Evolutionary conservation across 2,329 filamentous ascomycete genomes (phyloP), one percentile per base, ranked within the genome.

Genomic region (Neurospora sp.): DNA sequence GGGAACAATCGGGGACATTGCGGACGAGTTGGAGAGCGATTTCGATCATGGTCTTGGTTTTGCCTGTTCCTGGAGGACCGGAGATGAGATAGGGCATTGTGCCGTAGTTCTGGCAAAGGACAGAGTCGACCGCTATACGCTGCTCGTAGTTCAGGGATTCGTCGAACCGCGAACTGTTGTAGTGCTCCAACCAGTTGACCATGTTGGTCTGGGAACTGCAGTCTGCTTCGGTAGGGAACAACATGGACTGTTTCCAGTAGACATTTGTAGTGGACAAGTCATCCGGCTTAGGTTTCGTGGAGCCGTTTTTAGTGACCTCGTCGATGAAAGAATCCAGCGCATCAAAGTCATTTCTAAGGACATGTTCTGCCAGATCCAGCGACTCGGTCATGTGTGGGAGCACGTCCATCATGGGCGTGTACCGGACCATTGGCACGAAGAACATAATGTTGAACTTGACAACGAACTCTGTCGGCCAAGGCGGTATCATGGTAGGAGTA

Each of bases 11-110:
- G 7, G 38, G 52, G 10, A 72, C 70, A 42, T 74, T 73, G 52
- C 52, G 28, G 15, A 74, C 52, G 10, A 76, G 68, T 69, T 76
- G 75, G 17, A 76, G 67, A 7, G 72, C 72, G 3, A 68, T 72
- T 67, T 76, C 75, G 66, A 76, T 75, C 42, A 76, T 68, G 4
- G 75, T 76, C 70, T 74, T 76, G 8, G 75, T 75, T 68, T 76
- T 76, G 10, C 75, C 75, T 0, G 74, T 76, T 10, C 75, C 75
- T 1, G 75, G 75, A 5, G 75, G 75, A 10, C 75, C 74, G 1
- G 73, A 75, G n/a, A 76, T 74, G n/a, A 76, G 68, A 40, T 75
- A 76, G 2, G 74, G 74, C n/a, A 76, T 66, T 6, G 70, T 73
- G 66, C 74, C 73, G 66, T 76, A 72, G 23, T 72, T 72, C 62